Base-by-base conservation (phyloP, 805 yeast species). In the Isabelozyma rhagii region DNA sequence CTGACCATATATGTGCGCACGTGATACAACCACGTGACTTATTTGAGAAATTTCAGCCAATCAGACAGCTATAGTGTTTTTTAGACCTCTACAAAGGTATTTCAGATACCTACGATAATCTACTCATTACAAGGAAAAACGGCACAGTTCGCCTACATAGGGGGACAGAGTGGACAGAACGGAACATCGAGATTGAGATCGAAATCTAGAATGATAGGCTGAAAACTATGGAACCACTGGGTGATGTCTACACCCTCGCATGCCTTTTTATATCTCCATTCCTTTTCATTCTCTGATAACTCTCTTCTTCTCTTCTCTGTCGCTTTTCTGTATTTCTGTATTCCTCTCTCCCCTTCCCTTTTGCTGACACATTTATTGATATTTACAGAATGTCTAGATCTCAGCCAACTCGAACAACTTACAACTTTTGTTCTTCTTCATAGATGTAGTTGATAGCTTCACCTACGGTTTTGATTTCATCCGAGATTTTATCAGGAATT, bases 401-500 rank as follows among this genome's bases (percentile, higher is more conserved):
- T 31, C 36, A 31, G n/a, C 36, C n/a, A 31, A 13, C 17, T 15
- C 17, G 17, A 15, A 15, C 36, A 31, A 40, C 51, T 61, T 62
- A 69, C 59, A 69, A 67, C 58, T 71, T 74, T 56, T 67, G 72
- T 64, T 74, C 79, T 70, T 87, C 87, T 59, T 84, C 80, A 54
- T 81, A 78, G 59, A 93, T 88, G 75, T 89, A 89, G 63, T 91
- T 90, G 55, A 92, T 82, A 52, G 97, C 96, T 75, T 92, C 96
- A 59, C 89, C 91, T 56, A 94, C 94, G 49, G 96, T 89, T 77
- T 87, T 90, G 70, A 94, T 85, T 66, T 87, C 92, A 68, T 93
- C 97, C 48, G 97, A 94, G 60, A 89, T 89, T 68, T 87, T 85
- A 74, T 90, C 97, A 38, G 96, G 90, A 64, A 89, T 83, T 67